Evolutionary conservation across 2,329 filamentous ascomycete species (phyloP).

Genomic region (Aureobasidium mangrovei): DNA sequence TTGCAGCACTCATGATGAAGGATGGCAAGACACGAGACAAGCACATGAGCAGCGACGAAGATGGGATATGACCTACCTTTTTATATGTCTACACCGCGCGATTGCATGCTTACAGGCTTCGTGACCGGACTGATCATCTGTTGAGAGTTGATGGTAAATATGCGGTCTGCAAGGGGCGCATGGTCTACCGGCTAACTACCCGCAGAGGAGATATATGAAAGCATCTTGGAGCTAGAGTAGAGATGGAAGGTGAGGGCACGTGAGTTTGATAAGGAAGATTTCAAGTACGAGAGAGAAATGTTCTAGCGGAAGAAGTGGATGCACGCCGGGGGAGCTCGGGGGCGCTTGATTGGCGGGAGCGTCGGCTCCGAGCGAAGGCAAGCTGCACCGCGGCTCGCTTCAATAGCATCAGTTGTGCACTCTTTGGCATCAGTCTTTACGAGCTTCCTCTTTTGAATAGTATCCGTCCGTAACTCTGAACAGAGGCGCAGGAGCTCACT

Average conservation of each 20-base stretch:
- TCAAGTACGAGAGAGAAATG: background rate
- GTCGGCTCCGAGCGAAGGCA: background rate
- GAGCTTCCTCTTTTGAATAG: constrained; percentile 2
- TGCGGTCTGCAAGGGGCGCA: constrained; percentile 1
- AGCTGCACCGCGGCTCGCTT: background rate
- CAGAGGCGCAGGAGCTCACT: constrained; percentile 25
- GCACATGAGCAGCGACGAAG: background rate
- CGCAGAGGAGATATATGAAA: background rate
- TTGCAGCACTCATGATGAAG: constrained; percentile 10
- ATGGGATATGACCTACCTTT: background rate
- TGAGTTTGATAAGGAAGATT: background rate
- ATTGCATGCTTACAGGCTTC: background rate
- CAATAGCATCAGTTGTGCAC: background rate
- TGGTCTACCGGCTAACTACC: background rate
- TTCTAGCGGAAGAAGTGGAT: background rate
- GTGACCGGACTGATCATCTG: background rate
- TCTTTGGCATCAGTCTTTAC: background rate
- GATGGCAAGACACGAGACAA: background rate
- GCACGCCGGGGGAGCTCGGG: background rate
- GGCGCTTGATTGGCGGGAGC: constrained; percentile 4
- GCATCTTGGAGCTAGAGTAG: background rate
- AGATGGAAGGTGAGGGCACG: background rate
- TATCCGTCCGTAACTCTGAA: background rate
- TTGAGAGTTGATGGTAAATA: background rate
- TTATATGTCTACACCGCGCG: background rate